Base-by-base conservation (phyloP, 345 rosid genomes). In the Lepidium africanum region DNA sequence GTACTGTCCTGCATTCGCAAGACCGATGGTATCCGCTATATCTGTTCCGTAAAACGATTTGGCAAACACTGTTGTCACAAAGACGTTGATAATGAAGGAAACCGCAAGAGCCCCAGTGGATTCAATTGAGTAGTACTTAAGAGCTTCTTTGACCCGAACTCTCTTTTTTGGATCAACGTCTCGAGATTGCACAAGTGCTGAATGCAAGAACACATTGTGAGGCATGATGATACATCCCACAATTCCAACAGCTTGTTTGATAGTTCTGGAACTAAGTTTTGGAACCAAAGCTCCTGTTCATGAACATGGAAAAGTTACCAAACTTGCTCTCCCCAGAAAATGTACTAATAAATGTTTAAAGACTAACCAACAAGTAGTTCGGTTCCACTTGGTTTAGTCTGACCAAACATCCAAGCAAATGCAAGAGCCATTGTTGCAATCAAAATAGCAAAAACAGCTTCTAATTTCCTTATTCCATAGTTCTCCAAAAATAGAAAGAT, bases 151-250 rank as follows among this genome's bases (percentile, higher is more conserved):
- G 66, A 91, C 96, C n/a, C 83, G 82, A 47, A 83, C 82, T 48
- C 71, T 84, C 79, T 87, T 87, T 48, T 43, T 85, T 9, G 75
- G 81, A 61, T 94, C 95, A 10, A 94, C 39, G 0, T 94, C 92
- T 78, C 99, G 77, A 7, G 97, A 94, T 70, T 86, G 97, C 33
- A 94, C 97, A 35, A 94, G 97, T 52, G 99, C 95, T 6, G 99
- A 91, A 74, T 91, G 99, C 81, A 94, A 84, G 83, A 91, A 94
- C 33, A 91, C 91, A 39, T 94, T 94, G 84, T 94, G 97, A 30
- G 98, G 97, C 98, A 93, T 93, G 23, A 93, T 93, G 15, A 93
- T 81, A 74, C 98, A 90, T 65, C 98, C 98, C 55, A 93, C 97
- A 10, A 88, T 86, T 54, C 96, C 98, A 62, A 90, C 97, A 27